Evolutionary conservation across 2,329 filamentous ascomycete genomes (phyloP), one percentile per base, ranked within the genome.

Genomic region (Fusarium albidum): DNA sequence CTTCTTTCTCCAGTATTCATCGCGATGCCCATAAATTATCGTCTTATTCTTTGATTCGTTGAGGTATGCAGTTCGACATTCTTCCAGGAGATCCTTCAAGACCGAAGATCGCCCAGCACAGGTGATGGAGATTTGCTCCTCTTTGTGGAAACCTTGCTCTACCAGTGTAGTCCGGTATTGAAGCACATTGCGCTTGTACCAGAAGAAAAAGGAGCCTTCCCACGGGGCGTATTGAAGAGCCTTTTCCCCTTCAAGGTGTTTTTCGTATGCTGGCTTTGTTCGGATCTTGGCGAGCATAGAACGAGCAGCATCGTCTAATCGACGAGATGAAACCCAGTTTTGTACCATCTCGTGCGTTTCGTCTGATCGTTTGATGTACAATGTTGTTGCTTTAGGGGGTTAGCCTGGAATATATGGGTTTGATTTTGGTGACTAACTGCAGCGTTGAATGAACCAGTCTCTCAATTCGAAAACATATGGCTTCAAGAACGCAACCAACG

Each of bases 51-150:
- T 41, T 53, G 53, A 67, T 34, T 61, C 37, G 11, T 65, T 67
- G 12, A 74, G 58, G 59, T 73, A 73, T 43, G 59, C 41, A 38
- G 35, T 31, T 44, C 63, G 57, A 43, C 61, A 71, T 40, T 73
- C 64, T 52, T 67, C 49, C 9, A 73, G 50, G 13, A 75, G 57
- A 8, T 66, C 32, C 53, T 67, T 70, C 9, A 74, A 51, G 7
- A 65, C 41, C 21, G 40, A 28, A 26, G 67, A 69, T 49, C 32
- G 45, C 7, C 56, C 44, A 57, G 13, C 12, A 41, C 6, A 41
- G 4, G 44, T 68, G 46, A 69, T 49, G 12, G 35, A 67, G 43
- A 68, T 66, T 38, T 61, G 27, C 49, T 67, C 52, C n/a, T 59
- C 57, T 45, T 65, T 64, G 34, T 65, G n/a, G 28, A 46, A 46